phyloP scores from a whole-genome alignment of 2,329 filamentous ascomycete genomes.

The Scedosporium dehoogii region DNA sequence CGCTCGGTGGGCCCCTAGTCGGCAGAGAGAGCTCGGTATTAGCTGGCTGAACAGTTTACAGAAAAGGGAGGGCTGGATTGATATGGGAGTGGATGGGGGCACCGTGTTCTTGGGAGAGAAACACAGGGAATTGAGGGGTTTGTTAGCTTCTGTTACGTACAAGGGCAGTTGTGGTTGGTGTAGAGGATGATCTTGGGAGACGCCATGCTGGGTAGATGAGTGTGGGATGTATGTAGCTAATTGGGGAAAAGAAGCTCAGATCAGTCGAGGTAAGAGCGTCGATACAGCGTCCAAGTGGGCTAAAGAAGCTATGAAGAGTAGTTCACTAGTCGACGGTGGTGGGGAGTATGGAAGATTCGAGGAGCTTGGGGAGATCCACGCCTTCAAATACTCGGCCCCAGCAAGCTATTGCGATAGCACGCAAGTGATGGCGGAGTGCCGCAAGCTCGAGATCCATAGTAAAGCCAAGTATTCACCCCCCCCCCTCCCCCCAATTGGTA shows the following conservation, averaged over 20 bases:
- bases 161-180: constrained; percentile 61
- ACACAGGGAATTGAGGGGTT: neutral
- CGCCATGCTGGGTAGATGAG: constrained; percentile 15
- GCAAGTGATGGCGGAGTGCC: neutral
- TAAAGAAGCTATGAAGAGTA: neutral
- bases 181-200: constrained; percentile 52
- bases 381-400: neutral
- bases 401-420: neutral
- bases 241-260: neutral
- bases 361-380: neutral
- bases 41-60: neutral
- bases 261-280: neutral
- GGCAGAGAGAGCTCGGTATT: neutral
- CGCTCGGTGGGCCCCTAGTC: constrained; percentile 57
- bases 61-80: no score
- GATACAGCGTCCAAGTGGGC: neutral
- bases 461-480: no score
- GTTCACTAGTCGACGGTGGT: neutral
- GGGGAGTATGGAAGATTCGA: neutral
- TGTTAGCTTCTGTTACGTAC: constrained; percentile 18
- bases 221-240: neutral
- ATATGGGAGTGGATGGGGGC: no score
- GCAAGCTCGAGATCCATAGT: neutral
- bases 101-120: neutral
- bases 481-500: no score